Percentiles rank a stretch among this genome's conserved stretches.
Evolutionary conservation across 192 early-diverging fungal species (phyloP).

Genomic region (Backusella tarrabulga): DNA sequence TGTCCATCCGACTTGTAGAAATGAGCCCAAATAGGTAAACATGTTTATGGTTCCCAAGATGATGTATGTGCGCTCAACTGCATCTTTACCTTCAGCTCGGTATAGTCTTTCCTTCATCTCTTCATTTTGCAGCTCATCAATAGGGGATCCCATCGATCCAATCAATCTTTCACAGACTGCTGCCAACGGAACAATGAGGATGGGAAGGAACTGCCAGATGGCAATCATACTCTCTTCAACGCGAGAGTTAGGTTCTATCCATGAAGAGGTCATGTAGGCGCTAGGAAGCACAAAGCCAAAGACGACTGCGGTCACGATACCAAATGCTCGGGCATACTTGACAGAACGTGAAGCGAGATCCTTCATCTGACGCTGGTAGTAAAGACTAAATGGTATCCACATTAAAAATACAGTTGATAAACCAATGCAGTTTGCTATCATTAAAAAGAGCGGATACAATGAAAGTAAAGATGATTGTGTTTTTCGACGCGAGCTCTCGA

Average conservation of each 20-base stretch:
- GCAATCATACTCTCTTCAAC: not conserved
- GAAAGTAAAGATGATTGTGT: not conserved
- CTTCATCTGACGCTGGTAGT: not conserved
- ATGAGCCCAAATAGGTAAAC: constrained; percentile 11
- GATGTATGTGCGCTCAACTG: constrained; percentile 10
- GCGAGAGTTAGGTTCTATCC: not conserved
- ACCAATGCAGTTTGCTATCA: constrained; percentile 3
- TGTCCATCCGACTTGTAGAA: not conserved
- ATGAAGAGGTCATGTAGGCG: not conserved
- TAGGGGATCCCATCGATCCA: not conserved
- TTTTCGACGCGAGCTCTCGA: constrained; percentile 14
- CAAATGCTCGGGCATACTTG: not conserved
- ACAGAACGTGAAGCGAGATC: not conserved
- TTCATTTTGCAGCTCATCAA: not conserved
- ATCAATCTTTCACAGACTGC: not conserved
- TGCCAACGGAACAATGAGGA: not conserved
- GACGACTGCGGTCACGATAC: not conserved
- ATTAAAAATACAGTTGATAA: not conserved
- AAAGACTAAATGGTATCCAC: constrained; percentile 18
- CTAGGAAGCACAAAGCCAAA: not conserved
- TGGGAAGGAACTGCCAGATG: not conserved
- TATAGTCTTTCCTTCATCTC: not conserved
- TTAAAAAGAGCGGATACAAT: not conserved
- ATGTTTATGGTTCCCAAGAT: constrained; percentile 16
- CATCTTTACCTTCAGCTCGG: constrained; percentile 13